Base-by-base conservation (phyloP, 345 rosid genomes). In the Barbarea vulgaris region DNA sequence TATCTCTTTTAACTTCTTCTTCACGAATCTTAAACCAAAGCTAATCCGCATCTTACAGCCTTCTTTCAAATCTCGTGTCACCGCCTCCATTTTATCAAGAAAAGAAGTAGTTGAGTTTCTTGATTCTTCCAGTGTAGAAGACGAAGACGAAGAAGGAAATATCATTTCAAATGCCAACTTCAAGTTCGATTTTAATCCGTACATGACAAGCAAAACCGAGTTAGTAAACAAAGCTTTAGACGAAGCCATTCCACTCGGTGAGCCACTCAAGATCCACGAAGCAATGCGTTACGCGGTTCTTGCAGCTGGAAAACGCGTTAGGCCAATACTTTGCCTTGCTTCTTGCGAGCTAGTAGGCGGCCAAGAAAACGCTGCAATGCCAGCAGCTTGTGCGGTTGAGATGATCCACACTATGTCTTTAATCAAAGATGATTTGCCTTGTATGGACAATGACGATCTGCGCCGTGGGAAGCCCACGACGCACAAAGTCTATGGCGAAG, bases 231-330 rank as follows among this genome's bases (percentile, higher is more conserved):
- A 64, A 58, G 90, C 90, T 24, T 69, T 87, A 3, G 85, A 86
- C 0, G 84, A 75, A 41, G 85, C 92, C 1, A 80, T 89, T 8
- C 88, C 89, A 5, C 14, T 83, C 4, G 76, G 75, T 6, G 74
- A 77, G 33, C 88, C 94, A 3, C 10, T 61, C 6, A 84, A 79
- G 14, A 78, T 91, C 76, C 86, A 82, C 8, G 90, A 89, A 55
- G 88, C 97, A 0, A 89, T 89, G 94, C 81, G 97, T 46, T 91
- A 89, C 69, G 83, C 91, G n/a, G 76, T 91, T 39, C 83, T 89
- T 0, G 88, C 88, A 0, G 89, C 87, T 0, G 95, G 93, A 24
- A 87, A 89, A 82, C 87, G 97, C 1, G 86, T 86, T 11, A 81
- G 88, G 24, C 91, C 97, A 0, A 55, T 86, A 47, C 72, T 91